phyloP scores from a whole-genome alignment of 1,284 basidiomycete species.

The Cryptococcus depauperatus region DNA sequence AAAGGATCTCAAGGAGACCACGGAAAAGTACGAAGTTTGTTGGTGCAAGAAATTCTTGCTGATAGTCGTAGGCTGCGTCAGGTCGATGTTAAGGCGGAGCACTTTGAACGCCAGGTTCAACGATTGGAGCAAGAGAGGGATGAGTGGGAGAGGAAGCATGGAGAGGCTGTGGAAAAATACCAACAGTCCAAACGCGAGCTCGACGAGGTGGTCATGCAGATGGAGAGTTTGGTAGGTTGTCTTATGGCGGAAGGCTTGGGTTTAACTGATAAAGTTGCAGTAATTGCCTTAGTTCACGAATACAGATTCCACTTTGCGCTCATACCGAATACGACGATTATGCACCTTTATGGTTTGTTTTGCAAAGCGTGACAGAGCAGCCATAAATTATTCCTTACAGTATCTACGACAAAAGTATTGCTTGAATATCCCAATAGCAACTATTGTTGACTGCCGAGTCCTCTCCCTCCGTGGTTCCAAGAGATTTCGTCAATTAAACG shows the following conservation, averaged over 20 bases:
- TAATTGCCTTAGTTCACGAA: background rate
- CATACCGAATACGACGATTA: too few species aligned
- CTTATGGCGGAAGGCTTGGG: background rate
- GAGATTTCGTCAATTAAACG: slow-evolving; percentile 20
- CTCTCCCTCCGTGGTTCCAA: slow-evolving; percentile 10
- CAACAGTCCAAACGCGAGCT: slow-evolving; percentile 70
- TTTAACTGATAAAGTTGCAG: background rate
- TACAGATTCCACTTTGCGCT: too few species aligned
- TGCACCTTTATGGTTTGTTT: background rate
- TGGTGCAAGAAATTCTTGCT: background rate
- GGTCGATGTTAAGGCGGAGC: slow-evolving; percentile 97
- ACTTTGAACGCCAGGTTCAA: slow-evolving; percentile 89
- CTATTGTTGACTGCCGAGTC: background rate
- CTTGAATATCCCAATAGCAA: background rate
- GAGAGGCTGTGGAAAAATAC: slow-evolving; percentile 72
- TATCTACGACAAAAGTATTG: background rate
- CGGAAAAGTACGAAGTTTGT: slow-evolving; percentile 71
- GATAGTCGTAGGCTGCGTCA: slow-evolving; percentile 73
- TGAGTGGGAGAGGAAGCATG: slow-evolving; percentile 88
- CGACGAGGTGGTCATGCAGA: slow-evolving; percentile 73
- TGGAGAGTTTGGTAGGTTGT: slow-evolving; percentile 59
- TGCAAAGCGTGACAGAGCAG: too few species aligned
- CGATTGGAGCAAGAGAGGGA: slow-evolving; percentile 88
- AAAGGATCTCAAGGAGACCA: slow-evolving; percentile 93
- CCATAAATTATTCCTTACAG: too few species aligned